Base-by-base conservation (phyloP, 2,329 filamentous ascomycete genomes). In the Verticillium dahliae region DNA sequence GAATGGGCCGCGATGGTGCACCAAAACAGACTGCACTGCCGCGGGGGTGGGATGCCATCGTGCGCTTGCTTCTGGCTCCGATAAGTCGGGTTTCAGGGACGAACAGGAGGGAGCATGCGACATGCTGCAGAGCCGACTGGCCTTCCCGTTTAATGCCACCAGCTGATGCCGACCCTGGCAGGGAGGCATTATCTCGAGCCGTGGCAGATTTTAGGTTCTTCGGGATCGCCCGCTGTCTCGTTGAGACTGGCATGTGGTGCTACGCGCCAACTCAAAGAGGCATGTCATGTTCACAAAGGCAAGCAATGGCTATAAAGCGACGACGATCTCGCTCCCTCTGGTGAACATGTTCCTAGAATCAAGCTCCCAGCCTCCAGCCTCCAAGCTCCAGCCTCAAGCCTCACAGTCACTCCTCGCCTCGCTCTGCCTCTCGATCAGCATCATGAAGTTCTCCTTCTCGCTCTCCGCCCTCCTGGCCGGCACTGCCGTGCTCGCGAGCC, bases 401-500 rank as follows among this genome's bases (percentile, higher is more conserved):
- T 52, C 18, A 14, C 50, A 55, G 11, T 31, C 50, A 55, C 50
- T 10, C 31, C 22, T 31, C 50, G 22, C 31, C 55, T 35, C 27
- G 27, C 31, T 31, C 15, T 7, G 27, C 33, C 34, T 27, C 38
- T 45, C 35, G 18, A 14, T 50, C 52, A 45, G 58, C 60, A 63
- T 54, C 60, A 67, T 67, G 66, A 67, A 65, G 62, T 50, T 62
- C 55, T 57, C 65, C 31, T 60, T 63, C 31, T 63, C 59, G 56
- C 52, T 65, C 9, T 59, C 58, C 41, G 56, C 66, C 41, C 60
- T 66, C 60, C 62, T 66, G 58, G 62, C 64, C 59, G 67, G 65
- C 18, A 62, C 67, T 41, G 60, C 61, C 37, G 65, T 64, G 56
- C 57, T 68, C 1, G 66, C 72, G 27, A 65, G 63, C 13, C 69